These are phyloP conservation scores for Cucurbita maxima DNA, from an alignment of 306 rosid species.

Conservation along the genomic window DNA sequence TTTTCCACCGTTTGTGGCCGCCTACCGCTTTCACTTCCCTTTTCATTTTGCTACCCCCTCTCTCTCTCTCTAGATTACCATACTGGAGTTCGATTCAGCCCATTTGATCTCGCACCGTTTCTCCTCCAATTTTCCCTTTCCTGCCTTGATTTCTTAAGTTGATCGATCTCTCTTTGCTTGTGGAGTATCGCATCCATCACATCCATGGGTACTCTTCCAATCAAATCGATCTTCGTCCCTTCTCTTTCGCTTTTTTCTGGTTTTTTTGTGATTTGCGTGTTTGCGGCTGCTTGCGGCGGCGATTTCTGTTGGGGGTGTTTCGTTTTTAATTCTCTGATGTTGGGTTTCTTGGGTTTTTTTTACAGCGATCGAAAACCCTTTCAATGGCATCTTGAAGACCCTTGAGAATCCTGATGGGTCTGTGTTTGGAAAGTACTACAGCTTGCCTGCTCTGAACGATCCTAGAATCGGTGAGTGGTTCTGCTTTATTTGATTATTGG, in stretches of 20 bases:
- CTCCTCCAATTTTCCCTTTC: not conserved
- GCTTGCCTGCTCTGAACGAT: constrained; percentile 85
- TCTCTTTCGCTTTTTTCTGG: not conserved
- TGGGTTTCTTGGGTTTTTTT: not conserved
- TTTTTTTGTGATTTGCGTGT: not conserved
- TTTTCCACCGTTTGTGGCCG: not conserved
- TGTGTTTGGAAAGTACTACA: constrained; percentile 74
- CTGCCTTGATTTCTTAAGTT: not conserved
- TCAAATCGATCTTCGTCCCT: not conserved
- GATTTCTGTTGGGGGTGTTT: not conserved
- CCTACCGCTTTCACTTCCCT: not conserved
- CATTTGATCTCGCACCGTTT: not conserved
- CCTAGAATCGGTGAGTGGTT: constrained; percentile 59
- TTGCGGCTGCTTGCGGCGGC: not conserved
- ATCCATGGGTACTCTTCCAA: not conserved
- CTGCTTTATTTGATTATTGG: not conserved
- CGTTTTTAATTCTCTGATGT: not conserved
- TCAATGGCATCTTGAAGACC: constrained; percentile 46
- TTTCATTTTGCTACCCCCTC: not conserved
- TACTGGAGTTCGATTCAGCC: not conserved
- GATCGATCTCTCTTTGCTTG: not conserved
- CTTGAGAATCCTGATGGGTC: constrained; percentile 74
- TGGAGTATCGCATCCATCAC: not conserved
- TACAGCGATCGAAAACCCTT: constrained; percentile 53
- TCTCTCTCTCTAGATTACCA: not conserved